Percentiles rank a stretch among this genome's conserved stretches.
Evolutionary conservation across 2,329 filamentous ascomycete species (phyloP).

Genomic region (Scedosporium aurantiacum): DNA sequence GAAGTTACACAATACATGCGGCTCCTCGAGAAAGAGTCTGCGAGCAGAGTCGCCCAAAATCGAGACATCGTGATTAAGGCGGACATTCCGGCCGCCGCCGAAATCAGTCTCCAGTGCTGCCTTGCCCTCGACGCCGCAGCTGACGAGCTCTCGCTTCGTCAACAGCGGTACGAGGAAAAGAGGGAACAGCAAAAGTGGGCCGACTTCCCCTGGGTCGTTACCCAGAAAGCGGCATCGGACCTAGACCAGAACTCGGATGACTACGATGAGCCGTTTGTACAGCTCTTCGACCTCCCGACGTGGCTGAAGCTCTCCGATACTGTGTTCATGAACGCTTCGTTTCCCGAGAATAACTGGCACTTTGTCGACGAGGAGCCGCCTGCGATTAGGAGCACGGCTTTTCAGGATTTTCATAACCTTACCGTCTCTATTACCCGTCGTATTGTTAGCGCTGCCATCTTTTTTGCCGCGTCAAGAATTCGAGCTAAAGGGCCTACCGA

Average conservation of each 20-base stretch:
- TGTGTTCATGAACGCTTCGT: constrained; percentile 64
- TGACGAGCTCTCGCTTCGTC: constrained; percentile 51
- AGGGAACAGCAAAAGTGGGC: constrained; percentile 51
- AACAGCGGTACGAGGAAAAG: constrained; percentile 51
- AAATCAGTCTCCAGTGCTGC: constrained; percentile 58
- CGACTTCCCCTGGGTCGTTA: constrained; percentile 52
- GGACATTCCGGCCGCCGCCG: constrained; percentile 60
- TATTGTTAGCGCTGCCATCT: constrained; percentile 57
- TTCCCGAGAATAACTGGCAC: constrained; percentile 57
- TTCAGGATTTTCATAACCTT: constrained; percentile 66
- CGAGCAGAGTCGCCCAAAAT: constrained; percentile 30
- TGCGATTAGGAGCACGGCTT: constrained; percentile 60
- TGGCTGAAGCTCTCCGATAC: constrained; percentile 55
- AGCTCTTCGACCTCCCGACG: constrained; percentile 44
- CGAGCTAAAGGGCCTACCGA: constrained; percentile 32
- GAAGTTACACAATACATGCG: constrained; percentile 64
- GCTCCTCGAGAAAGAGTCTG: constrained; percentile 36
- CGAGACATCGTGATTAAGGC: constrained; percentile 25
- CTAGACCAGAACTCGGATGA: constrained; percentile 14
- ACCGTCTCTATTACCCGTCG: constrained; percentile 56
- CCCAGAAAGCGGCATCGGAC: constrained; percentile 22
- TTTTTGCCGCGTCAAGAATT: constrained; percentile 59
- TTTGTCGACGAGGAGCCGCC: constrained; percentile 50
- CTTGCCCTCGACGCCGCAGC: constrained; percentile 56
- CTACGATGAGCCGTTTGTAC: constrained; percentile 33